Conservation (phyloP, 2,329 filamentous ascomycete genomes). For the Paecilomyces dactylethromorphus region DNA sequence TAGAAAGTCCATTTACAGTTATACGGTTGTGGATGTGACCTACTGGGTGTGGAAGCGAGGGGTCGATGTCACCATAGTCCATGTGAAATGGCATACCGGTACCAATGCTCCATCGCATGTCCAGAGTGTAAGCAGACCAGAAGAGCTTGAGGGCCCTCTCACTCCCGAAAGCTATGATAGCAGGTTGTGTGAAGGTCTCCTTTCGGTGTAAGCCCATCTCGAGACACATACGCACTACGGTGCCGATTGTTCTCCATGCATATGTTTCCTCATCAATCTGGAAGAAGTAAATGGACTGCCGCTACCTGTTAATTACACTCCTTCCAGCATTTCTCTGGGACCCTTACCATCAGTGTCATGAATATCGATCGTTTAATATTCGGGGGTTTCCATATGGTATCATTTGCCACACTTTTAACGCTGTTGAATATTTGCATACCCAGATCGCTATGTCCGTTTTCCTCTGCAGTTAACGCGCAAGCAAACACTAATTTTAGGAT, state of each 20-base stretch:
- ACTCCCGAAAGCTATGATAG: conserved; percentile 61
- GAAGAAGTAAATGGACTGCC: conserved; percentile 68
- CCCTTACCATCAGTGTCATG: conserved; percentile 42
- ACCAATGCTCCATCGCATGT: conserved; percentile 80
- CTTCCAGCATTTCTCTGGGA: background rate
- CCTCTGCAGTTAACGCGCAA: conserved; percentile 68
- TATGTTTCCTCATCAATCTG: conserved; percentile 77
- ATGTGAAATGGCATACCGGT: conserved; percentile 79
- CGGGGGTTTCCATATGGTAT: conserved; percentile 50
- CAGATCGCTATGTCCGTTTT: conserved; percentile 67
- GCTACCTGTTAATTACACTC: conserved; percentile 1
- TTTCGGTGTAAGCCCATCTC: conserved; percentile 76
- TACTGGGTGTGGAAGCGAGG: conserved; percentile 70
- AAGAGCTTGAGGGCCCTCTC: conserved; percentile 66
- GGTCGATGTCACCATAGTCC: conserved; percentile 78
- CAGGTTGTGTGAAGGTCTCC: conserved; percentile 61
- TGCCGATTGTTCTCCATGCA: conserved; percentile 83
- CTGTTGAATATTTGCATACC: conserved; percentile 70
- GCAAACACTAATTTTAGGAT: conserved; percentile 78
- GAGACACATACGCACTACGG: conserved; percentile 70
- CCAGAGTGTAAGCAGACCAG: conserved; percentile 83
- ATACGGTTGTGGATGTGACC: conserved; percentile 8
- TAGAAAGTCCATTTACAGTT: conserved; percentile 4
- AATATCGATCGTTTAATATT: conserved; percentile 55
- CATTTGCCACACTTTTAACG: conserved; percentile 64